Conservation (phyloP, 1,284 basidiomycete genomes). For the Cutaneotrichosporon dermatis region DNA sequence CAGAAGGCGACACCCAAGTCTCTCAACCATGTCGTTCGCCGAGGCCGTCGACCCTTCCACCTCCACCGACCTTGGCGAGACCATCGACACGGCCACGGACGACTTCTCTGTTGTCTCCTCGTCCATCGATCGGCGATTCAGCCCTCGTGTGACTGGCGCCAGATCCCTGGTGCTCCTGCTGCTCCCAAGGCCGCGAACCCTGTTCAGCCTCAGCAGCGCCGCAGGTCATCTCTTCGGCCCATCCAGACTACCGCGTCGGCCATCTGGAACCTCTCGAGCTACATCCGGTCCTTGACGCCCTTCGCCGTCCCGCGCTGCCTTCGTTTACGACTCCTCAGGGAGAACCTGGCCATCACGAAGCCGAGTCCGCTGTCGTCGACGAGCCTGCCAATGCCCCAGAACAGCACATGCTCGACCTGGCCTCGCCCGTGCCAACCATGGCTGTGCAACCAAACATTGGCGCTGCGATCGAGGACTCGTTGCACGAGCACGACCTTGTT, state of each 20-base stretch:
- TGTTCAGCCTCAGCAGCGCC: not conserved
- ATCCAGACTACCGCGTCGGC: slow-evolving; percentile 22
- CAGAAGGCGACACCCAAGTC: slow-evolving; percentile 35
- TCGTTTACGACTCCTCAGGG: not conserved
- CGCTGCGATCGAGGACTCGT: slow-evolving; percentile 4
- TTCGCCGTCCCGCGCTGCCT: slow-evolving; percentile 19
- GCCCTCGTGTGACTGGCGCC: not conserved
- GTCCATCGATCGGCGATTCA: slow-evolving; percentile 8
- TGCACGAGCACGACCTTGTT: slow-evolving; percentile 27
- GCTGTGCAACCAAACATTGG: slow-evolving; percentile 3
- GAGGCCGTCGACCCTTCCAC: slow-evolving; percentile 37
- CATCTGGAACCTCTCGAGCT: slow-evolving; percentile 38
- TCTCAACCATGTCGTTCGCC: slow-evolving; percentile 43
- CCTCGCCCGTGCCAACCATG: slow-evolving; percentile 23
- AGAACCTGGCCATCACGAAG: not conserved
- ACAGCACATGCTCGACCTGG: slow-evolving; percentile 6
- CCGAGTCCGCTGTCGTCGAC: not conserved
- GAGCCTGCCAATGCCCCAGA: no score
- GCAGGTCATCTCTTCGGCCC: slow-evolving; percentile 23
- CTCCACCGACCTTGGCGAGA: slow-evolving; percentile 26
- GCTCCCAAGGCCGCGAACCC: not conserved
- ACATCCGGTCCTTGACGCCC: slow-evolving; percentile 39
- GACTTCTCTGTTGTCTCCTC: slow-evolving; percentile 29
- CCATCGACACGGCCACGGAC: slow-evolving; percentile 33
- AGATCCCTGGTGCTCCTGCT: not conserved